Conservation (phyloP, 2,329 filamentous ascomycete genomes). For the Xenoacremonium recifei region DNA sequence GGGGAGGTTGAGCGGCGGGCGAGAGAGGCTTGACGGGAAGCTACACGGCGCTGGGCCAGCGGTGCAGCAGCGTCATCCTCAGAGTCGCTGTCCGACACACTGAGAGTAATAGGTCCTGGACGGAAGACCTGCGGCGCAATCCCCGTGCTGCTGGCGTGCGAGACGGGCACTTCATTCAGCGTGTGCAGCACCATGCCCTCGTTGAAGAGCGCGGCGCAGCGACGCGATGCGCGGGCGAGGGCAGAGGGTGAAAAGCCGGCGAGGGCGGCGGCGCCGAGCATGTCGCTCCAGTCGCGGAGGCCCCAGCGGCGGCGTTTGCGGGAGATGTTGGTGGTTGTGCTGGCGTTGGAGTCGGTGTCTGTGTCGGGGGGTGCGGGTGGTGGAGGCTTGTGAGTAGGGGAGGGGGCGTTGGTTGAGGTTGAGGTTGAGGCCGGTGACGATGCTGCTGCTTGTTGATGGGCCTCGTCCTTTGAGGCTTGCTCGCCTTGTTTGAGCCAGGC, state of each 20-base stretch:
- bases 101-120: constrained; percentile 26
- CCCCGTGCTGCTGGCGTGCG: constrained; percentile 19
- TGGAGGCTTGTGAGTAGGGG: too few relatives aligned
- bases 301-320: constrained; percentile 35
- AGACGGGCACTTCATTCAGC: constrained; percentile 39
- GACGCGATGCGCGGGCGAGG: constrained; percentile 66
- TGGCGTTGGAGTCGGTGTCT: not conserved
- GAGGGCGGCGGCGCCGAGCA: constrained; percentile 75
- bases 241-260: constrained; percentile 66
- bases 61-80: constrained; percentile 25
- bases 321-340: constrained; percentile 17
- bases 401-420: too few relatives aligned
- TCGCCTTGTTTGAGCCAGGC: constrained; percentile 33
- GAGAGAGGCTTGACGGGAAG: constrained; percentile 30
- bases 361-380: constrained; percentile 17
- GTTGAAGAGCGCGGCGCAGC: constrained; percentile 74
- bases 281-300: constrained; percentile 79
- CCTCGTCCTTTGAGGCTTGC: constrained; percentile 19
- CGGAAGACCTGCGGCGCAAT: constrained; percentile 28
- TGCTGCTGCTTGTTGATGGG: constrained; percentile 14
- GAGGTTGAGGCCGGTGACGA: too few relatives aligned
- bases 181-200: constrained; percentile 66
- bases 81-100: constrained; percentile 19
- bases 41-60: constrained; percentile 27
- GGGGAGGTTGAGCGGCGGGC: constrained; percentile 19